A percentile compares a stretch with the other conserved stretches of the same genome.
Evolutionary conservation across 1,139 yeast species (phyloP).

Genomic region (Hansenula sp.): DNA sequence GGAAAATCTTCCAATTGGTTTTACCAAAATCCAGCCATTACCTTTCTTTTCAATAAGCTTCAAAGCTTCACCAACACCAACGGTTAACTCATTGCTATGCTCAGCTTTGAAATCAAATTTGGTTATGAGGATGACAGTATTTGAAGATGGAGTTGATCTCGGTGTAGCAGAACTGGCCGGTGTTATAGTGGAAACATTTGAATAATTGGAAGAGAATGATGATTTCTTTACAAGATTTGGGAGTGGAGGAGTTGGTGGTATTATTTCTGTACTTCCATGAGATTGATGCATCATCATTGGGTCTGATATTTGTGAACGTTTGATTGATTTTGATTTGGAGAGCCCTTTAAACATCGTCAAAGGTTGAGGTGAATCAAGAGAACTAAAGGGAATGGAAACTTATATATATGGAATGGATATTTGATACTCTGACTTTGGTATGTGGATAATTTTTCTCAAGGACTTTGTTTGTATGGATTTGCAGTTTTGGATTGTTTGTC

Average conservation of each 20-base stretch:
- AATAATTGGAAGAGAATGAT: background rate
- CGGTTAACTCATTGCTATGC: constrained; percentile 49
- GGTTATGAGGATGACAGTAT: constrained; percentile 24
- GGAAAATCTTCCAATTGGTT: constrained; percentile 53
- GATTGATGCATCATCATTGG: background rate
- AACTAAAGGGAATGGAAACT: no score
- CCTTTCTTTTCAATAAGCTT: constrained; percentile 56
- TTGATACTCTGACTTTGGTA: no score
- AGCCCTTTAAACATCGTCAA: background rate
- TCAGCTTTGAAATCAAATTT: constrained; percentile 51
- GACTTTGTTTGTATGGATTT: no score
- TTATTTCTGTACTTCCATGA: background rate
- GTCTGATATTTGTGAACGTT: background rate
- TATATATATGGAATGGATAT: no score
- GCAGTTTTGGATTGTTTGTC: no score
- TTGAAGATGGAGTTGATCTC: constrained; percentile 4
- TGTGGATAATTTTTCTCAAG: no score
- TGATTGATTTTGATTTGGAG: background rate
- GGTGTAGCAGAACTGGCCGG: background rate
- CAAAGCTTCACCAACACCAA: constrained; percentile 51
- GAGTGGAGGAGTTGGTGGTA: background rate
- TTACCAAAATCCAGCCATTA: constrained; percentile 60
- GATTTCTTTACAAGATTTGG: background rate
- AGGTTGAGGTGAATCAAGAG: no score
- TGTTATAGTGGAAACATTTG: background rate